Evolutionary conservation across 495 filamentous ascomycete species (phyloP), one percentile per base, ranked within the genome.

Genomic region (Evernia prunastri): DNA sequence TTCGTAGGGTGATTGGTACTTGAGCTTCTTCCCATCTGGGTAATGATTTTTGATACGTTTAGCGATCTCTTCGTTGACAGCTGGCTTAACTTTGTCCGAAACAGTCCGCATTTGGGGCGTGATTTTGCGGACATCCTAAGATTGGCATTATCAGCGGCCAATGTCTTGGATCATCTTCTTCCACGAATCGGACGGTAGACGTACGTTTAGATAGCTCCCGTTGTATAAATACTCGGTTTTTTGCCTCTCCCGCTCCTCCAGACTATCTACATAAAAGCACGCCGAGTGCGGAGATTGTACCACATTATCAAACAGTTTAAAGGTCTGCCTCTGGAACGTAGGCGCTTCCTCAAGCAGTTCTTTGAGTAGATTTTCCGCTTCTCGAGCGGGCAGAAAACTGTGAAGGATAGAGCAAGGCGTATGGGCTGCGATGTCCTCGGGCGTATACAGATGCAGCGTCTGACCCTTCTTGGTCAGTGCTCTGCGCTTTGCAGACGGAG

Each of bases 341-440:
- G 81, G 73, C 2, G 88, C 83, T 76, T 96, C 91, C 20, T 82
- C 75, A 1, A 97, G 78, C 25, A 97, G 78, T 69, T 97, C 92
- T 4, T 75, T 67, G 0, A 97, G 80, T 15, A 97, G 82, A 7
- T 77, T 74, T 59, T 89, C 86, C 25, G 93, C 93, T 57, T 87
- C 80, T 11, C 85, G 77, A 0, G 80, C 17, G 0, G 89, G 86
- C 0, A 97, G 80, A 71, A 97, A 97, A 70, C 95, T 93, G 76
- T 92, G 92, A 69, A 96, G 86, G 67, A 96, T 87, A 12, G 88
- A 90, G 75, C 91, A 96, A 23, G 94, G 90, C 0, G 94, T 96
- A 68, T 92, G 81, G 20, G 81, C 77, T 57, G 87, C 86, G 35
- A 97, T 81, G 71, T 96, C 91, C 42, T 83, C 78, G 3, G 92